These are phyloP conservation scores for Stereocaulon alpinum DNA, from an alignment of 495 filamentous ascomycete genomes.

Conservation along the genomic window DNA sequence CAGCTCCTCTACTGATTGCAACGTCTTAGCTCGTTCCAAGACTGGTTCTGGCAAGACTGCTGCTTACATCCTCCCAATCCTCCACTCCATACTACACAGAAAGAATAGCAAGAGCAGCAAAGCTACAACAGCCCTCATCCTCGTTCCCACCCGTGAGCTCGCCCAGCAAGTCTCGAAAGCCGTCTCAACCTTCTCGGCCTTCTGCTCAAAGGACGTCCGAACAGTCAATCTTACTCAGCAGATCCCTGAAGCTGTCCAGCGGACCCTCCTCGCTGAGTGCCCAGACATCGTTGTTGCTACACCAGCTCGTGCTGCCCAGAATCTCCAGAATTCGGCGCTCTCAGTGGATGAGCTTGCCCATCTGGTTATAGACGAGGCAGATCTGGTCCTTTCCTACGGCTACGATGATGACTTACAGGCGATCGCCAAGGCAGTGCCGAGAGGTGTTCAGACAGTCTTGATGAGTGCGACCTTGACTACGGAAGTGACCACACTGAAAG, in stretches of 20 bases:
- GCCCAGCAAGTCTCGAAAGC: constrained; percentile 78
- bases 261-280: constrained; percentile 72
- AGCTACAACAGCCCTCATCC: constrained; percentile 60
- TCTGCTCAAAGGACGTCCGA: constrained; percentile 74
- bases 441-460: constrained; percentile 79
- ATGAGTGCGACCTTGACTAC: constrained; percentile 86
- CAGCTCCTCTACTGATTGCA: constrained; percentile 11
- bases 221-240: constrained; percentile 79
- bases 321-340: constrained; percentile 59
- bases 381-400: constrained; percentile 88
- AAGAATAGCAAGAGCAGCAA: constrained; percentile 45
- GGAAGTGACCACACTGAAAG: constrained; percentile 77
- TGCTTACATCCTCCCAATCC: constrained; percentile 87
- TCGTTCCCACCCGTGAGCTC: constrained; percentile 89
- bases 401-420: constrained; percentile 82
- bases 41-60: constrained; percentile 94
- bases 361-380: constrained; percentile 90
- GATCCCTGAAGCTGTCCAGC: constrained; percentile 74
- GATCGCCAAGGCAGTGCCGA: constrained; percentile 64
- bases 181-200: constrained; percentile 59
- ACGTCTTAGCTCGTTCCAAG: constrained; percentile 58
- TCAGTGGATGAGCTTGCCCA: constrained; percentile 59
- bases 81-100: constrained; percentile 67
- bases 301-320: constrained; percentile 61
- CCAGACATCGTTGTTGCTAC: constrained; percentile 89